A percentile compares a stretch with the other conserved stretches of the same genome.
These are phyloP conservation scores for Eucalyptus sp. DNA, from an alignment of 345 rosid genomes.

Conservation along the genomic window DNA sequence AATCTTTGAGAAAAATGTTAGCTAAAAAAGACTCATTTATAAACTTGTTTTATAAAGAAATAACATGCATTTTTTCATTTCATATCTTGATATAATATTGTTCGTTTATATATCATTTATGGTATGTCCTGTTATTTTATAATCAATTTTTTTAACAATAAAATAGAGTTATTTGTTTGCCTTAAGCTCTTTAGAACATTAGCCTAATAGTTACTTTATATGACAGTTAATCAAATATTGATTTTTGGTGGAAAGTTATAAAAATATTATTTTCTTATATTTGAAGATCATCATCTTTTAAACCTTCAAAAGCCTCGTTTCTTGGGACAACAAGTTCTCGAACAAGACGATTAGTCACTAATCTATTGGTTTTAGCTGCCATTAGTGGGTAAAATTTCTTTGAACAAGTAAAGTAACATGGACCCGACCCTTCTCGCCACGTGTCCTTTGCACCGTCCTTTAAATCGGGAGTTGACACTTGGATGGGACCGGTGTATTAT, in stretches of 20 bases:
- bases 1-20: neutral
- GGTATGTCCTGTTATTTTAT: neutral
- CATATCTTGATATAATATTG: accelerated
- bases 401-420: neutral
- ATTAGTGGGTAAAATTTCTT: neutral
- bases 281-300: neutral
- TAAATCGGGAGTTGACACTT: no score
- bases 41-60: neutral
- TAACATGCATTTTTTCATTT: accelerated
- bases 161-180: neutral
- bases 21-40: neutral
- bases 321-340: neutral
- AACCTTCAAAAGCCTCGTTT: neutral
- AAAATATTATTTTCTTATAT: neutral
- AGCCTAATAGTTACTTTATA: neutral
- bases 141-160: neutral
- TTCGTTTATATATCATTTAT: neutral
- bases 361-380: neutral
- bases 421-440: neutral
- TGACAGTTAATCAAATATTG: neutral
- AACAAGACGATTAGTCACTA: neutral
- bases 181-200: neutral
- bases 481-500: no score
- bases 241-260: neutral
- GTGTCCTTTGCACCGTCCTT: no score